Conservation (phyloP, 75 land plant genomes). For the Selaginella moellendorffii region DNA sequence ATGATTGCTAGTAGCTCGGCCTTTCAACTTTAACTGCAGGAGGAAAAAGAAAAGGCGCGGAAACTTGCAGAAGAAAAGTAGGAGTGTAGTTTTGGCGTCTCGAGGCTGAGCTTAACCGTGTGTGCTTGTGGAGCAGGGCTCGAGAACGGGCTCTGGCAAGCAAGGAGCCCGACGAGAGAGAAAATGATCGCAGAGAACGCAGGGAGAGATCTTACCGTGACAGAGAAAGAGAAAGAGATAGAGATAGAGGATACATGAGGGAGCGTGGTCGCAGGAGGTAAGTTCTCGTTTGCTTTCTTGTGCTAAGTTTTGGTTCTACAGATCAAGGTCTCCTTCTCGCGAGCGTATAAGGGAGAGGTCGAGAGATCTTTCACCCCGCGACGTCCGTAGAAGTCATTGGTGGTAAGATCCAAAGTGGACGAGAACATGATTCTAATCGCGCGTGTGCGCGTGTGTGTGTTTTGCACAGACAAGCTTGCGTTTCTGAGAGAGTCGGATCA, state of each 20-base stretch:
- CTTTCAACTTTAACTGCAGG: background rate
- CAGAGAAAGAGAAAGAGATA: background rate
- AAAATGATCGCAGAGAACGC: background rate
- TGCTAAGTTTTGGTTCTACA: too few relatives aligned
- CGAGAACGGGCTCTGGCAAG: too few relatives aligned
- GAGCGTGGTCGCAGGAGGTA: background rate
- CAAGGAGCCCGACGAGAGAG: too few relatives aligned
- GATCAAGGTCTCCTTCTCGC: background rate
- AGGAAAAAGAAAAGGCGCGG: background rate
- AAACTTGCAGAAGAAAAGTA: background rate
- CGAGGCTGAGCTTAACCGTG: background rate
- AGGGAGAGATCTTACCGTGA: too few relatives aligned
- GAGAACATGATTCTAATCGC: too few relatives aligned
- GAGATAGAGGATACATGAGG: background rate
- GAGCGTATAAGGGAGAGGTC: background rate
- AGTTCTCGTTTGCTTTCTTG: too few relatives aligned
- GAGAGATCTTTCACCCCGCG: background rate
- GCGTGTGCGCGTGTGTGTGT: background rate
- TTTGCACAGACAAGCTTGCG: background rate
- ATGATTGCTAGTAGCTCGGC: background rate
- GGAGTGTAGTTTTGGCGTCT: background rate
- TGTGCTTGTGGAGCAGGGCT: too few relatives aligned
- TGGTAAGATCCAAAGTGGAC: background rate
- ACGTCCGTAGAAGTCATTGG: background rate
- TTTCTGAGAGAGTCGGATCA: background rate